Base-by-base conservation (phyloP, 2,329 filamentous ascomycete genomes). In the Bipolaris victoriae region DNA sequence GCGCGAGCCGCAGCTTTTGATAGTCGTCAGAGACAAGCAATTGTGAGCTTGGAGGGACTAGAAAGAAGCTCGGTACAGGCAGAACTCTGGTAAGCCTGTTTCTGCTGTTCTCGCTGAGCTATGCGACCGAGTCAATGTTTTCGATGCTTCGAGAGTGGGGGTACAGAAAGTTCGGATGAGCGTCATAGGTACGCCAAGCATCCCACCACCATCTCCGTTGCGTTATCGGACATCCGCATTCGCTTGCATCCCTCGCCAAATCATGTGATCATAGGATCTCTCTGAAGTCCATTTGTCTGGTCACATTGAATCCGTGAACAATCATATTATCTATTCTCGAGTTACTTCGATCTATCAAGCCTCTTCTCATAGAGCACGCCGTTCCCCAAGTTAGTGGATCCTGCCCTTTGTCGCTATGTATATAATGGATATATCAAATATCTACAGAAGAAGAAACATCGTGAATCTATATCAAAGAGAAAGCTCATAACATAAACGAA, bases 161-260 rank as follows among this genome's bases (percentile, higher is more conserved):
- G 57, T 50, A 56, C 43, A 48, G 50, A 55, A 67, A 66, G 61
- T 68, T 60, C 52, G 48, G 52, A 43, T 54, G 53, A 50, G 63
- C 66, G 65, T 67, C 65, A 66, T 69, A 57, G 55, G 64, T 68
- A 57, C 55, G 66, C 63, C 62, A 66, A 64, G 62, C 60, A 56
- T 49, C 45, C 58, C 59, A 44, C 58, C 31, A 16, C 24, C 16
- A 39, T 35, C 31, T 46, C 1, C 24, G 3, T 22, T 61, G 60
- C 63, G 58, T 52, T 60, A 64, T 65, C 58, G 52, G 60, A 52
- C 31, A 11, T n/a, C n/a, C 18, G 44, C 36, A 31, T 10, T 29
- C 22, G 39, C 35, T 13, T 40, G 33, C 10, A 20, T 11, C 16
- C 1, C 7, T 5, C 35, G 5, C 7, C 18, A 31, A 11, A 9